Evolutionary conservation across 805 yeast genomes (phyloP), one percentile per base, ranked within the genome.

Genomic region (Phaffomyces opuntiae): DNA sequence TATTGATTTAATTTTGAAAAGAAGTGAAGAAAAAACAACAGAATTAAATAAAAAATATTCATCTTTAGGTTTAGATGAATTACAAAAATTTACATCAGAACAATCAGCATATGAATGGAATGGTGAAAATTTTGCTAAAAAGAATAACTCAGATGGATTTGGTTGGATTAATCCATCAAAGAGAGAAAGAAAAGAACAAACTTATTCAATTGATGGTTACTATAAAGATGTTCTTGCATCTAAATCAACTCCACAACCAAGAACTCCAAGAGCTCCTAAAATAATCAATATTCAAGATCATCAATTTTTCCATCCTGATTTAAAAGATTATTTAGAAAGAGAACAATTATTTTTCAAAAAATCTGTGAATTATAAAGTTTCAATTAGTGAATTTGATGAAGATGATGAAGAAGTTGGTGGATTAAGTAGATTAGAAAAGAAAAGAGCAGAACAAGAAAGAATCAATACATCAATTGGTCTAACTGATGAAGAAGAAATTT

Each of bases 101-200:
- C 83, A 83, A 24, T 82, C 89, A 1, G 93, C 96, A 0, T 91
- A 91, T 64, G 96, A 90, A 64, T 91, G 99, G 99, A 89, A 93
- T 59, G 99, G 99, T 16, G 89, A 91, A 49, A 69, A 70, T 44
- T 72, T 72, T 48, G 68, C 71, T 36, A 71, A 71, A 46, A 69
- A 66, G 49, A 54, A 54, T 33, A 66, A 68, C n/a, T 68, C 69
- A 32, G 66, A 63, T 32, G 58, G 67, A 1, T 67, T 74, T 40
- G 65, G 74, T 4, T 84, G 90, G 87, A 78, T 84, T 31, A 83
- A 84, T 54, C 93, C 91, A 0, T 68, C 85, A 1, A 80, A 79
- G 54, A 72, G 93, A 63, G 87, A 85, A 57, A 68, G 90, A 51
- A 85, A 83, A 52, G 90, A 85, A 51, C 88, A 83, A 53, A 80